Conservation (phyloP, 2,329 filamentous ascomycete genomes). For the Penicillium sp. region DNA sequence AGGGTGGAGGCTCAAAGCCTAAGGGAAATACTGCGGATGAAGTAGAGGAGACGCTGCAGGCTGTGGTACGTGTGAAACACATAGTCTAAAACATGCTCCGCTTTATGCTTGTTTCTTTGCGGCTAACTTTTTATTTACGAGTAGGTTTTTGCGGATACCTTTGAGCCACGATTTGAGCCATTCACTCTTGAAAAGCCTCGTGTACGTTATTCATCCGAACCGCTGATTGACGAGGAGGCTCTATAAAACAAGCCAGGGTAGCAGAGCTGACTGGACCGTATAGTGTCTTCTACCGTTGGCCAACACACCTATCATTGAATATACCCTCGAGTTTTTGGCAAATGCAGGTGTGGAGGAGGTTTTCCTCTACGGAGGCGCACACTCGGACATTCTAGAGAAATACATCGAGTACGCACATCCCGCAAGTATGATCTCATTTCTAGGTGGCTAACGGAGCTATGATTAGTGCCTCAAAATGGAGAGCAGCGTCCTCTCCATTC, state of each 20-base stretch:
- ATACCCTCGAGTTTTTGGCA: conserved; percentile 93
- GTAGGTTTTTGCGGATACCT: conserved; percentile 88
- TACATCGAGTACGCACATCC: conserved; percentile 65
- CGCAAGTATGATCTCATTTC: neutral
- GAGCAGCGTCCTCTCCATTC: conserved; percentile 74
- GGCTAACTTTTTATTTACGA: conserved; percentile 12
- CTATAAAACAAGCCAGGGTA: neutral
- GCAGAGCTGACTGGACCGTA: conserved; percentile 5
- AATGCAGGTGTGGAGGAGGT: conserved; percentile 95
- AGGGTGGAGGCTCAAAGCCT: conserved; percentile 32
- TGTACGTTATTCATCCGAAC: conserved; percentile 54
- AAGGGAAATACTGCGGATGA: conserved; percentile 54
- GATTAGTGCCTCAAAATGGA: conserved; percentile 69
- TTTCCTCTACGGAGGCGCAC: conserved; percentile 86
- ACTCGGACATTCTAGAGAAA: conserved; percentile 81
- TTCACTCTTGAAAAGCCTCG: conserved; percentile 87
- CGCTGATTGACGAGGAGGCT: neutral
- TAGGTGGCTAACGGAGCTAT: conserved; percentile 13
- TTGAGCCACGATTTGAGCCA: conserved; percentile 86
- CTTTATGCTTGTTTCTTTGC: neutral
- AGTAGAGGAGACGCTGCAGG: conserved; percentile 63
- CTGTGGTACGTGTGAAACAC: conserved; percentile 54
- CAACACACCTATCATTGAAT: conserved; percentile 94
- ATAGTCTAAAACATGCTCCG: neutral
- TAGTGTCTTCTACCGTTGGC: conserved; percentile 91